Percentiles rank a stretch among this genome's conserved stretches.
These are phyloP conservation scores for Polyporus tsugae DNA, from an alignment of 1,284 basidiomycete species.

Conservation along the genomic window DNA sequence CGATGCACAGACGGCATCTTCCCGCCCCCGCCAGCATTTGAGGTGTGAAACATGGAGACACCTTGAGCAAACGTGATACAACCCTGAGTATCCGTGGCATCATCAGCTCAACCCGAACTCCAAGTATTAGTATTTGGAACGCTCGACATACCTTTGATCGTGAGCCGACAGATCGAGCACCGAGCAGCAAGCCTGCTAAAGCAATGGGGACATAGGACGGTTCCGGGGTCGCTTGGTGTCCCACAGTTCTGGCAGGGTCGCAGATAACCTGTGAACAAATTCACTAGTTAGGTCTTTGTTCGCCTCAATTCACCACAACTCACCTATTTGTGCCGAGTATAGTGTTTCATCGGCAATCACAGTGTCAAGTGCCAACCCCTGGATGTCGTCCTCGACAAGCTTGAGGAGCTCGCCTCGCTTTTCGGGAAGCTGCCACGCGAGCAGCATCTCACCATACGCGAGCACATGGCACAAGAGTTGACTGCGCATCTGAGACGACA, in stretches of 20 bases:
- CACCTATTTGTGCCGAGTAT: conserved; percentile 42
- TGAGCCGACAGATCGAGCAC: conserved; percentile 81
- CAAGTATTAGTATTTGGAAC: not conserved
- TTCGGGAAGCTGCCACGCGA: conserved; percentile 71
- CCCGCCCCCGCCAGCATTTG: conserved; percentile 37
- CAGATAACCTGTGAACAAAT: conserved; percentile 40
- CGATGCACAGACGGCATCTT: conserved; percentile 36
- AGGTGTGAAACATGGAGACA: conserved; percentile 42
- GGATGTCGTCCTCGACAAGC: conserved; percentile 52
- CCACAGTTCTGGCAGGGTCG: conserved; percentile 44
- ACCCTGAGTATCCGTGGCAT: conserved; percentile 26
- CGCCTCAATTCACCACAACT: conserved; percentile 1
- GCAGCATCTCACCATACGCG: conserved; percentile 78
- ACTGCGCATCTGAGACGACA: conserved; percentile 33
- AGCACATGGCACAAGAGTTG: conserved; percentile 70
- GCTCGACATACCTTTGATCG: conserved; percentile 71
- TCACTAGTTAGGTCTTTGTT: not conserved
- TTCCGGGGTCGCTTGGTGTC: conserved; percentile 27
- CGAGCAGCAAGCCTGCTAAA: conserved; percentile 53
- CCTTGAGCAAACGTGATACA: conserved; percentile 38
- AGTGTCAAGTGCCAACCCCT: conserved; percentile 35
- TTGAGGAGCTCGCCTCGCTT: conserved; percentile 78
- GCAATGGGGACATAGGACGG: conserved; percentile 57
- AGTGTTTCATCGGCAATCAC: conserved; percentile 44
- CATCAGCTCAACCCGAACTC: not conserved